These are phyloP conservation scores for Porcisia deanei DNA, from an alignment of 208 protist species.

Conservation along the genomic window DNA sequence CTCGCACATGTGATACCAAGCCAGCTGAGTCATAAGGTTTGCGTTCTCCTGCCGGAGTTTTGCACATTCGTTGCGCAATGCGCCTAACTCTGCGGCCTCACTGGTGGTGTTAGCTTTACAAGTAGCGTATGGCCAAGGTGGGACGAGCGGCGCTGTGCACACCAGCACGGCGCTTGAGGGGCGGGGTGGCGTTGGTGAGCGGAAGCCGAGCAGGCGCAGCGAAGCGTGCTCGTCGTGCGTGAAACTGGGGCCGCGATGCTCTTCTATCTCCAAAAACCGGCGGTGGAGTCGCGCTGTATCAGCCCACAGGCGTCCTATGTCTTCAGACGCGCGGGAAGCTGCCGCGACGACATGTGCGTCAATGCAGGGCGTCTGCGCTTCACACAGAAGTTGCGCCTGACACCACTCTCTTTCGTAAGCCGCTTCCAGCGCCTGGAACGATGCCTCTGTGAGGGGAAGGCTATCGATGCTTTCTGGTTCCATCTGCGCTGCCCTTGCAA, in stretches of 20 bases:
- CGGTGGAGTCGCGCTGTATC: slow-evolving; percentile 22
- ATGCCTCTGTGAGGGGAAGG: slow-evolving; percentile 20
- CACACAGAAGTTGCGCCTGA: background rate
- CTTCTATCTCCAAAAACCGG: slow-evolving; percentile 5
- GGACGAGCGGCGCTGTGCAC: background rate
- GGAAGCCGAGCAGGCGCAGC: slow-evolving; percentile 19
- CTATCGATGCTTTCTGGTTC: background rate
- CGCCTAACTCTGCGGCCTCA: background rate
- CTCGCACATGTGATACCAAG: slow-evolving; percentile 22
- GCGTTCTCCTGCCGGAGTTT: slow-evolving; percentile 10
- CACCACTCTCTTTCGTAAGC: slow-evolving; percentile 20
- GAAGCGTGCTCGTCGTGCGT: slow-evolving; percentile 8
- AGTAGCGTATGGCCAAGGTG: background rate
- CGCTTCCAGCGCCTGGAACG: slow-evolving; percentile 22
- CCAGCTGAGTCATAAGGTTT: slow-evolving; percentile 11
- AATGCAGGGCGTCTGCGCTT: background rate
- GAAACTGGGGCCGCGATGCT: background rate
- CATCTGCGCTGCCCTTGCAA: background rate
- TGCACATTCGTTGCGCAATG: background rate
- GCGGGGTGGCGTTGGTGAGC: background rate
- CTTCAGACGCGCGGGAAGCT: slow-evolving; percentile 5
- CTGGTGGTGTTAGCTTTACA: background rate
- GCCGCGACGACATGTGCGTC: background rate
- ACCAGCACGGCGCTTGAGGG: background rate
- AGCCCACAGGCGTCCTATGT: slow-evolving; percentile 7